Evolutionary conservation across 1,284 basidiomycete genomes (phyloP), one percentile per base, ranked within the genome.

Genomic region (Apiotrichum laibachii): DNA sequence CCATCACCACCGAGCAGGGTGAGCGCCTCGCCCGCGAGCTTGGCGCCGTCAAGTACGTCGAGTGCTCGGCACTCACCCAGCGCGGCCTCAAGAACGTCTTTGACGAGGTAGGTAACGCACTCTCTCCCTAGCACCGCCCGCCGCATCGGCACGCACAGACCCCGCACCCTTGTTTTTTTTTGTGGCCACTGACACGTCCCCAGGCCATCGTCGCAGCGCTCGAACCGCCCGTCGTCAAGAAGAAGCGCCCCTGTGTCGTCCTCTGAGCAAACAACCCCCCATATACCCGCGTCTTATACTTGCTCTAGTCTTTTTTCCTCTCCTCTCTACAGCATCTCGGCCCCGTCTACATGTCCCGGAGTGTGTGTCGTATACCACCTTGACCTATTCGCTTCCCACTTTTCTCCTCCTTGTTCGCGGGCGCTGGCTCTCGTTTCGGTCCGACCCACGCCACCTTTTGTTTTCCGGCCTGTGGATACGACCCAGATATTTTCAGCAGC

Each of bases 1-100:
- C 95, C 13, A 89, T 99, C 62, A 83, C 86, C 58, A 82, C 82
- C 62, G 95, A 97, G 71, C 86, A 89, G 70, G 96, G 96, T 60
- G 93, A 97, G 80, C 83, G 91, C 71, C 86, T 99, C 70, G 94
- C 95, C 42, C 83, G 91, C 77, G 96, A 99, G 73, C 83, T 99
- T 53, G 94, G 94, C 45, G 95, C 94, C 40, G 93, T 99, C 79
- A 99, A 98, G 80, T 99, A 97, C 79, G 94, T 98, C 60, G 95
- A 99, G 81, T 99, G 96, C 81, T 98, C 94, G 59, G 96, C 95
- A 52, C 81, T 99, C 80, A 99, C 96, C 68, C 95, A 99, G 85
- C 93, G 94, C 83, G 95, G 96, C 10, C 81, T 99, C 79, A 99
- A 99, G 89, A 98, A 98, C 78, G 95, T 99, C 61, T 99, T 99